phyloP scores from a whole-genome alignment of 257 asterid species.

The Osmanthus fragrans region DNA sequence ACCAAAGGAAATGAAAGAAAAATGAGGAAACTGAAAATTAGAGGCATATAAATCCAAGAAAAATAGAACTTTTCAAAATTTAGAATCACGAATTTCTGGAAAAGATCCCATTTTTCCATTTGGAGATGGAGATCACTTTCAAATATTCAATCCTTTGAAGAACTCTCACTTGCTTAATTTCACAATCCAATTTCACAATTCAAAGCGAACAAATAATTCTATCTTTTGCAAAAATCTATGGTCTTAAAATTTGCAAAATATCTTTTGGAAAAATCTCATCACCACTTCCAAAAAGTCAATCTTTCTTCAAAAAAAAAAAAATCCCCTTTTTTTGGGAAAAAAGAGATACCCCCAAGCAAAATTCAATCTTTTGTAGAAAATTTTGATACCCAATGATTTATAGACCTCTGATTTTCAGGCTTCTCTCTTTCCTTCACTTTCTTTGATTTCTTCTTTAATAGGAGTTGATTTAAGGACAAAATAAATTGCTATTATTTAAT shows the following conservation, averaged over 20 bases:
- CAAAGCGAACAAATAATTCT: background rate
- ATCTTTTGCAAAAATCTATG: conserved; percentile 5
- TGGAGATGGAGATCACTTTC: conserved; percentile 19
- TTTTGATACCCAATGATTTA: conserved; percentile 22
- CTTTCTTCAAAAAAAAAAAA: conserved; percentile 15
- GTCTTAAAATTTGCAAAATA: background rate
- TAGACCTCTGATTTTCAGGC: conserved; percentile 11
- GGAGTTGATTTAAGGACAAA: background rate
- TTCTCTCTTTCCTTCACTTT: conserved; percentile 39
- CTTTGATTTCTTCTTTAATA: conserved; percentile 38
- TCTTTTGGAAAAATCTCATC: background rate
- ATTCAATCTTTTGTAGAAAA: conserved; percentile 16
- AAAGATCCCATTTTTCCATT: conserved; percentile 48
- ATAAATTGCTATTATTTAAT: no score
- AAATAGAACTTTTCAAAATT: no score
- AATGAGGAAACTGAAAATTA: no score
- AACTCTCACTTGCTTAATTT: background rate
- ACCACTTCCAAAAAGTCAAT: conserved; percentile 20
- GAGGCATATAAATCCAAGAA: no score
- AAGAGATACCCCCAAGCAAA: conserved; percentile 14
- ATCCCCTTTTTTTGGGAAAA: conserved; percentile 20
- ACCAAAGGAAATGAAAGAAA: no score
- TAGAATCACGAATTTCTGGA: no score
- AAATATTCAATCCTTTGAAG: background rate
- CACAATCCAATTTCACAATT: background rate